Evolutionary conservation across 2,329 filamentous ascomycete species (phyloP).

Genomic region (Venturia pyrina): DNA sequence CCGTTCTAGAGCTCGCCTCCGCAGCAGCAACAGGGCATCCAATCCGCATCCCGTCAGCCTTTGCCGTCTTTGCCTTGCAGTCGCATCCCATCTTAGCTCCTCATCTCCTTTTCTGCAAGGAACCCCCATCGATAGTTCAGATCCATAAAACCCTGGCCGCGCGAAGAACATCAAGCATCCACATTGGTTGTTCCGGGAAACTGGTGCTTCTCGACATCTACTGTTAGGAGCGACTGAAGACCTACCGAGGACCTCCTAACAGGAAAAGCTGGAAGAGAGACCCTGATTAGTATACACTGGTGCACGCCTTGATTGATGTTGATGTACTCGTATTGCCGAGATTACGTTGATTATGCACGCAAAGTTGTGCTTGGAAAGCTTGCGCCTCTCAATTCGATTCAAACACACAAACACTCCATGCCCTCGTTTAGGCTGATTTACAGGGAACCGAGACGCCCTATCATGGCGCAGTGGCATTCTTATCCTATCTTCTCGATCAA

Average conservation of each 20-base stretch:
- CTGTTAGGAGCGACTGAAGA: too few species aligned
- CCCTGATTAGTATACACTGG: background rate
- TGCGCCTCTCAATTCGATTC: background rate
- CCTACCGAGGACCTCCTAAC: background rate
- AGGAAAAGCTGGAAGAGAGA: too few species aligned
- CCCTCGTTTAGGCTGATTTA: background rate
- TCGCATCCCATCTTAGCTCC: background rate
- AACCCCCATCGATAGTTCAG: background rate
- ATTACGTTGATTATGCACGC: background rate
- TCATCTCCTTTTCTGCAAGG: slow-evolving; percentile 1
- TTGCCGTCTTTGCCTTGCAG: background rate
- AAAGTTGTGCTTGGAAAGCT: background rate
- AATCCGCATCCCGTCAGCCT: background rate
- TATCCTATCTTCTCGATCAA: background rate
- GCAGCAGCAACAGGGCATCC: background rate
- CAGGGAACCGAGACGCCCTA: background rate
- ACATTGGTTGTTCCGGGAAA: background rate
- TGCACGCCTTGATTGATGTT: background rate
- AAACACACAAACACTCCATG: background rate
- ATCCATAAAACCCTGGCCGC: background rate
- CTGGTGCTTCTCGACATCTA: too few species aligned
- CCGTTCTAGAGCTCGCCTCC: background rate
- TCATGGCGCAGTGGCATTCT: background rate
- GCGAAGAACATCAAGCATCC: background rate
- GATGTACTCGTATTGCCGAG: background rate